These are phyloP conservation scores for Botrytis medusae DNA, from an alignment of 2,329 filamentous ascomycete species.

Conservation along the genomic window DNA sequence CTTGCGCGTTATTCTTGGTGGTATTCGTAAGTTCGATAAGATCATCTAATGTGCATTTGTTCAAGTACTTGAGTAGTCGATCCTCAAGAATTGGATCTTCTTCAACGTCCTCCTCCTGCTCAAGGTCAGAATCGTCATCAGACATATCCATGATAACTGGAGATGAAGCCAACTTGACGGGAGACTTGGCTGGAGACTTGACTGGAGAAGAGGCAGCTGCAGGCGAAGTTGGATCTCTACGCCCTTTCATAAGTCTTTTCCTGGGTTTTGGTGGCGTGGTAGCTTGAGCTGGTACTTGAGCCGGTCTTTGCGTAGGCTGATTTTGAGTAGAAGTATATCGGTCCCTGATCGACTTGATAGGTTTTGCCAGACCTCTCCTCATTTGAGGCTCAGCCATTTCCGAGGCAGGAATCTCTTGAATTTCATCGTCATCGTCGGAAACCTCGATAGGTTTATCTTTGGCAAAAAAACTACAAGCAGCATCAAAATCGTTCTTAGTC, in stretches of 20 bases:
- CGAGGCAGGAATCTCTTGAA: constrained; percentile 27
- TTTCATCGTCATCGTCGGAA: constrained; percentile 41
- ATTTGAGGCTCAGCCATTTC: constrained; percentile 47
- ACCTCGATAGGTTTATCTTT: constrained; percentile 27
- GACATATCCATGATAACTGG: constrained; percentile 32
- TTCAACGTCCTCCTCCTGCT: constrained; percentile 36
- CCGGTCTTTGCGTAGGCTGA: constrained; percentile 31
- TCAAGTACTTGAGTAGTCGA: constrained; percentile 77
- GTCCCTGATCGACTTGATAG: constrained; percentile 56
- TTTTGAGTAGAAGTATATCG: constrained; percentile 55
- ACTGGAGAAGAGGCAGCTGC: constrained; percentile 31
- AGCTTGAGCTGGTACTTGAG: constrained; percentile 22
- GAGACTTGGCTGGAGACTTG: constrained; percentile 25
- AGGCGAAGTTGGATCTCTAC: constrained; percentile 36
- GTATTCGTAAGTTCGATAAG: constrained; percentile 80
- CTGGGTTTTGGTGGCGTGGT: constrained; percentile 37
- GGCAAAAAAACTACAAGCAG: constrained; percentile 51
- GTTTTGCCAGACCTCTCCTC: constrained; percentile 55
- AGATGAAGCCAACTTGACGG: constrained; percentile 27
- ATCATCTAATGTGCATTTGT: constrained; percentile 71
- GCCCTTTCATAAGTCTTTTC: constrained; percentile 39
- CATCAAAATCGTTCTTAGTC: constrained; percentile 53
- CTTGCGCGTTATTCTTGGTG: constrained; percentile 65
- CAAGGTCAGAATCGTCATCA: constrained; percentile 39
- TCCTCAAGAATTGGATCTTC: constrained; percentile 48